phyloP scores from a whole-genome alignment of 441 rosid species.

The Flueggea neowawraea region DNA sequence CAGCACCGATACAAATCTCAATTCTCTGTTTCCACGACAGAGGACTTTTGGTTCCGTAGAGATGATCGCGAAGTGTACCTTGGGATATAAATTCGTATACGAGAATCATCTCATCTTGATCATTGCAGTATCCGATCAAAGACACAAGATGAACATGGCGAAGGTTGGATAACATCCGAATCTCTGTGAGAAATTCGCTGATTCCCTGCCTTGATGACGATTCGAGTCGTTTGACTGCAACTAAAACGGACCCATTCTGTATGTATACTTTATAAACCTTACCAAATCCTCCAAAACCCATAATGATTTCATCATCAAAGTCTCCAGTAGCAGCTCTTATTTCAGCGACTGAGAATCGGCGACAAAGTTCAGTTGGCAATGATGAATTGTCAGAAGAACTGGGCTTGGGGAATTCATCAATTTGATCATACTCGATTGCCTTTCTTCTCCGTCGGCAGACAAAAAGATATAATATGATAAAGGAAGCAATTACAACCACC shows the following conservation, averaged over 20 bases:
- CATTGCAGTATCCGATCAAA: conserved; percentile 32
- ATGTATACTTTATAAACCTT: conserved; percentile 26
- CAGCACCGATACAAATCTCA: conserved; percentile 33
- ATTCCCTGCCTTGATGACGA: conserved; percentile 20
- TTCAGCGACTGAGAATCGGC: conserved; percentile 22
- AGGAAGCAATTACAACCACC: not conserved
- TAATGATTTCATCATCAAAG: conserved; percentile 9
- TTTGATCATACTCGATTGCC: not conserved
- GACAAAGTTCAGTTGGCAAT: conserved; percentile 19
- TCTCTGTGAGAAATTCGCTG: conserved; percentile 31
- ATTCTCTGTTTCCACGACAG: conserved; percentile 33
- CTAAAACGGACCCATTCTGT: conserved; percentile 14
- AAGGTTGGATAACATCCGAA: conserved; percentile 29
- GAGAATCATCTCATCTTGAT: conserved; percentile 32
- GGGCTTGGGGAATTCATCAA: not conserved
- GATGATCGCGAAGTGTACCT: conserved; percentile 26
- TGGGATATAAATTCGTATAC: conserved; percentile 31
- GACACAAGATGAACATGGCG: conserved; percentile 28
- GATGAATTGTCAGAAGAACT: not conserved
- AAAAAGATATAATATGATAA: conserved; percentile 1
- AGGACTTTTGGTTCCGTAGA: conserved; percentile 23
- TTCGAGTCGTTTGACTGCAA: conserved; percentile 29
- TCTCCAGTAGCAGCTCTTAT: conserved; percentile 19
- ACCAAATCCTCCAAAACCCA: conserved; percentile 34
- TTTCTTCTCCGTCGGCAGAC: not conserved